Evolutionary conservation across 306 rosid species (phyloP).

Genomic region (Acacia acuminata): DNA sequence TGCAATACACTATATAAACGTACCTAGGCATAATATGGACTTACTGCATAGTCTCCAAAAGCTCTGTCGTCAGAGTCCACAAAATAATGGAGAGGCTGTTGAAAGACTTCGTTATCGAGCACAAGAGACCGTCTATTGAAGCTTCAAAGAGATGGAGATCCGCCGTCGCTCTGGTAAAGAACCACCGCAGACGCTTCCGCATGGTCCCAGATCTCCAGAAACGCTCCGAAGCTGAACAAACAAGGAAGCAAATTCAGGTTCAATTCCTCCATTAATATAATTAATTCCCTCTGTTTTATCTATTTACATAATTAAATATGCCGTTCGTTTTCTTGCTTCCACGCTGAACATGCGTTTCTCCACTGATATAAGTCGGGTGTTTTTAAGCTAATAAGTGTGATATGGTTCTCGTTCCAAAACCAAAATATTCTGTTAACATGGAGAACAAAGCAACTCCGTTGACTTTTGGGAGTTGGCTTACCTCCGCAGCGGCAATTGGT

Average conservation of each 20-base stretch:
- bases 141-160: conserved; percentile 61
- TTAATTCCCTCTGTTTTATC: neutral
- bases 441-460: too few species aligned
- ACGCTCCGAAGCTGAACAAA: conserved; percentile 51
- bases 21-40: too few species aligned
- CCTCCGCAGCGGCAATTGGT: too few species aligned
- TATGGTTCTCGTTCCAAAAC: neutral
- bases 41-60: too few species aligned
- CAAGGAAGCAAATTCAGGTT: conserved; percentile 67
- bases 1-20: too few species aligned
- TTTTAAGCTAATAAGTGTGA: too few species aligned
- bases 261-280: neutral
- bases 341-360: neutral
- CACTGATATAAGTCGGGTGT: neutral
- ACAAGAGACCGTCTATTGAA: conserved; percentile 54
- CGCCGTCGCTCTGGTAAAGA: conserved; percentile 76
- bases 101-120: conserved; percentile 62
- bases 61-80: too few species aligned
- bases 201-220: conserved; percentile 74
- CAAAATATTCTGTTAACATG: too few species aligned
- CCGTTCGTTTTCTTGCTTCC: neutral
- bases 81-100: conserved; percentile 43
- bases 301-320: too few species aligned
- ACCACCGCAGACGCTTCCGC: conserved; percentile 78
- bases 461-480: too few species aligned